Conservation (phyloP, 108 stramenopile species). For the Cyclostephanos tholiformis region DNA sequence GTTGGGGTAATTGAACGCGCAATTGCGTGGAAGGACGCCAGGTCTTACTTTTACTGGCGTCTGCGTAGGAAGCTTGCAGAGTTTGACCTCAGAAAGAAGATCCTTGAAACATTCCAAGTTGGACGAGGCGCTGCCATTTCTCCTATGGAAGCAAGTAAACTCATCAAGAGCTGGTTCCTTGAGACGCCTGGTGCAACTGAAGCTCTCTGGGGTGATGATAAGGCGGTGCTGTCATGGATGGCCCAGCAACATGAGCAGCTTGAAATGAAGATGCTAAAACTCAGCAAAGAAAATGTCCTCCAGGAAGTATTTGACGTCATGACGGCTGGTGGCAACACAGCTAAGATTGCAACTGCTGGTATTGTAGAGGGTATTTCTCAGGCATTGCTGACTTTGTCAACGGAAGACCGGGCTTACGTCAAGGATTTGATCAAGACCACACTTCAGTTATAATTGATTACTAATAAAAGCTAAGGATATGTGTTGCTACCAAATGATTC, state of each 20-base stretch:
- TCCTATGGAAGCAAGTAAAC: slow-evolving; percentile 69
- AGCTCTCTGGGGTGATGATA: slow-evolving; percentile 79
- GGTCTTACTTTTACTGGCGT: slow-evolving; percentile 97
- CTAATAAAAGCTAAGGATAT: neutral
- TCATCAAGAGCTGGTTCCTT: slow-evolving; percentile 85
- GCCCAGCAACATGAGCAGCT: slow-evolving; percentile 66
- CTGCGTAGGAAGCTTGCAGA: slow-evolving; percentile 97
- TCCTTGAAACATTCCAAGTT: slow-evolving; percentile 76
- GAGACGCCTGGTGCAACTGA: slow-evolving; percentile 62
- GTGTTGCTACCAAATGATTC: no score
- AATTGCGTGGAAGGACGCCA: slow-evolving; percentile 90
- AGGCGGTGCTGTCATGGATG: slow-evolving; percentile 84
- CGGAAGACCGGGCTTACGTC: slow-evolving; percentile 65
- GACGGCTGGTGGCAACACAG: slow-evolving; percentile 85
- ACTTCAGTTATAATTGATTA: slow-evolving; percentile 28
- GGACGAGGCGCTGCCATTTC: slow-evolving; percentile 75
- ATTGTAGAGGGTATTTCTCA: slow-evolving; percentile 82
- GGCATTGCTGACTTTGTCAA: slow-evolving; percentile 63
- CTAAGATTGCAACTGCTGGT: slow-evolving; percentile 76
- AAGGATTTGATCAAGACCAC: slow-evolving; percentile 52
- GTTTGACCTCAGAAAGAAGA: slow-evolving; percentile 90
- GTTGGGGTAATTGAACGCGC: slow-evolving; percentile 94
- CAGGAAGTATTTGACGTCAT: slow-evolving; percentile 85
- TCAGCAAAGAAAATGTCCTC: slow-evolving; percentile 72
- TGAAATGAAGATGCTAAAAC: slow-evolving; percentile 73